Conservation (phyloP, 2,329 filamentous ascomycete species). For the Aureobasidium melanogenum region DNA sequence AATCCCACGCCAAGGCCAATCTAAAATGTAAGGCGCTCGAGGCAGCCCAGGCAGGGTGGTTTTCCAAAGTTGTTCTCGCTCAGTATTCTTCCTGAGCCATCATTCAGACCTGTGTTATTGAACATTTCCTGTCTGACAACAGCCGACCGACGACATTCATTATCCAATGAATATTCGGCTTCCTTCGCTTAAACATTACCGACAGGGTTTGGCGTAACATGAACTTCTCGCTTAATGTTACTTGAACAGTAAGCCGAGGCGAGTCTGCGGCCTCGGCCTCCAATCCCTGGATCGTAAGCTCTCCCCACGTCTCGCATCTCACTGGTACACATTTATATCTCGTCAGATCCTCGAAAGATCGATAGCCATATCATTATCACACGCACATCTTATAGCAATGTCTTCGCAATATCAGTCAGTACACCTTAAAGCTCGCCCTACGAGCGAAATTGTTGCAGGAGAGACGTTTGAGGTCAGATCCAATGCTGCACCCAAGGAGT, state of each 20-base stretch:
- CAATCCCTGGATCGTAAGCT: not conserved
- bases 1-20: too few species aligned
- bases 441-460: slow-evolving; percentile 16
- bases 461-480: slow-evolving; percentile 19
- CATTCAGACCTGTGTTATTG: too few species aligned
- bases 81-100: too few species aligned
- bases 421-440: slow-evolving; percentile 19
- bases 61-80: too few species aligned
- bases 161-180: not conserved
- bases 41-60: too few species aligned
- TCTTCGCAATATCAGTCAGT: slow-evolving; percentile 17
- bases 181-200: slow-evolving; percentile 1
- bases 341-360: not conserved
- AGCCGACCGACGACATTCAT: too few species aligned
- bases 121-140: not conserved
- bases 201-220: not conserved
- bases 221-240: slow-evolving; percentile 4
- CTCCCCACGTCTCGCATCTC: not conserved
- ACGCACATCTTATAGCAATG: not conserved
- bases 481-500: slow-evolving; percentile 14
- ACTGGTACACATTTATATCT: not conserved
- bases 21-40: too few species aligned
- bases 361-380: not conserved
- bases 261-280: not conserved
- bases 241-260: slow-evolving; percentile 8